Percentiles rank a stretch among this genome's conserved stretches.
Conservation (phyloP, 768 basidiomycete genomes). For the Calocybe indica region DNA sequence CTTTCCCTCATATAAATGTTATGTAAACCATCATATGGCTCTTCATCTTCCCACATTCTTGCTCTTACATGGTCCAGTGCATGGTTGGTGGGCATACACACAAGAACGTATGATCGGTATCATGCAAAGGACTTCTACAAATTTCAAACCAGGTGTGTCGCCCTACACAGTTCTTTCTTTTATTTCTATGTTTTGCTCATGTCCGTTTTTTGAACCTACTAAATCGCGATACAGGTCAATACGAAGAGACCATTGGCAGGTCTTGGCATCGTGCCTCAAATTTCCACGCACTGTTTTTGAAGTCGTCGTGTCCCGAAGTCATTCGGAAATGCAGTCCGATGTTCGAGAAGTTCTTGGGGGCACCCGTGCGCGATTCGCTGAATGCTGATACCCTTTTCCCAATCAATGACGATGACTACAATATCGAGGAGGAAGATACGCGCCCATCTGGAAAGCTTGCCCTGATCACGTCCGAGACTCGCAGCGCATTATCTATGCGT, state of each 20-base stretch:
- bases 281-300: slow-evolving; percentile 10
- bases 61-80: slow-evolving; percentile 26
- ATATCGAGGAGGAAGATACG: no score
- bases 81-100: slow-evolving; percentile 28
- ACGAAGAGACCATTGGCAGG: slow-evolving; percentile 8
- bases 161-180: no score
- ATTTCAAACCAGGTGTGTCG: slow-evolving; percentile 21
- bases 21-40: slow-evolving; percentile 32
- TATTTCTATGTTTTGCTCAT: no score
- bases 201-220: no score
- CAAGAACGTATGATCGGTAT: slow-evolving; percentile 29
- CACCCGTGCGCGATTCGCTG: no score
- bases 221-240: slow-evolving; percentile 3
- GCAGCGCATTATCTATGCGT: no score
- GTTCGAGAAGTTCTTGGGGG: slow-evolving; percentile 1
- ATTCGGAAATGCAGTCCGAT: slow-evolving; percentile 1
- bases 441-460: no score
- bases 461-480: no score
- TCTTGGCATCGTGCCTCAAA: slow-evolving; percentile 10
- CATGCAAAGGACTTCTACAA: slow-evolving; percentile 22
- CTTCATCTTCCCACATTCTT: slow-evolving; percentile 29
- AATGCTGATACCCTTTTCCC: no score
- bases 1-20: slow-evolving; percentile 20
- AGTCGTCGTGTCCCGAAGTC: slow-evolving; percentile 2
- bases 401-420: no score